A percentile compares a stretch with the other conserved stretches of the same genome.
Evolutionary conservation across 2,329 filamentous ascomycete genomes (phyloP).

Genomic region (Verruconis gallopava): DNA sequence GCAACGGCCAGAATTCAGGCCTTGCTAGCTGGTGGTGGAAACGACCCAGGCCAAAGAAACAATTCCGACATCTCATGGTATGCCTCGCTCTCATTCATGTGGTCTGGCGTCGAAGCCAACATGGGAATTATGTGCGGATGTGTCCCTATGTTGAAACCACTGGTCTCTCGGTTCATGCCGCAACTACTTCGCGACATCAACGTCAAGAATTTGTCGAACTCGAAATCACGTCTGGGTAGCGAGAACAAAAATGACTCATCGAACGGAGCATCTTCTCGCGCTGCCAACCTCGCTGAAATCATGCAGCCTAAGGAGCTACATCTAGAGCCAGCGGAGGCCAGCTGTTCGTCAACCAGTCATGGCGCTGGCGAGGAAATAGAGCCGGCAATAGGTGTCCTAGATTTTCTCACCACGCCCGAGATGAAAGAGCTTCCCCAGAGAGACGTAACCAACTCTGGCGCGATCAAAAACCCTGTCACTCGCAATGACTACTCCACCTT

Average conservation of each 20-base stretch:
- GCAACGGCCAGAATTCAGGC: constrained; percentile 33
- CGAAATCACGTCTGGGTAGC: constrained; percentile 1
- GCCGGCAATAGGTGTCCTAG: constrained; percentile 33
- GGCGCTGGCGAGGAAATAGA: not conserved
- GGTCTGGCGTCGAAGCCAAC: constrained; percentile 86
- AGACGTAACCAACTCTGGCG: constrained; percentile 26
- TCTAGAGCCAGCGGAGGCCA: not conserved
- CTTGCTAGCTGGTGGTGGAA: constrained; percentile 20
- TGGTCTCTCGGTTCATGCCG: constrained; percentile 53
- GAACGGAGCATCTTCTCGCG: not conserved
- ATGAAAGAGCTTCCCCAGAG: constrained; percentile 22
- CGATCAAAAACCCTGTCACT: constrained; percentile 17
- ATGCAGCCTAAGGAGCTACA: not conserved
- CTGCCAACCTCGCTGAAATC: not conserved
- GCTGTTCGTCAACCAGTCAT: not conserved
- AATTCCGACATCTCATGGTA: constrained; percentile 50
- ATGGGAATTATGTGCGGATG: constrained; percentile 82
- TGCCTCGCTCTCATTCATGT: constrained; percentile 77
- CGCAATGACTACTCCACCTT: no score
- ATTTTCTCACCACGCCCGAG: constrained; percentile 41
- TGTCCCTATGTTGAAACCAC: constrained; percentile 81
- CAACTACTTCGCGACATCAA: constrained; percentile 38
- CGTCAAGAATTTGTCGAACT: not conserved
- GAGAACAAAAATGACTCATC: constrained; percentile 11
- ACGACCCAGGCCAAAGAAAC: constrained; percentile 22